phyloP scores from a whole-genome alignment of 768 basidiomycete species.

The Lentinula guzmanii region DNA sequence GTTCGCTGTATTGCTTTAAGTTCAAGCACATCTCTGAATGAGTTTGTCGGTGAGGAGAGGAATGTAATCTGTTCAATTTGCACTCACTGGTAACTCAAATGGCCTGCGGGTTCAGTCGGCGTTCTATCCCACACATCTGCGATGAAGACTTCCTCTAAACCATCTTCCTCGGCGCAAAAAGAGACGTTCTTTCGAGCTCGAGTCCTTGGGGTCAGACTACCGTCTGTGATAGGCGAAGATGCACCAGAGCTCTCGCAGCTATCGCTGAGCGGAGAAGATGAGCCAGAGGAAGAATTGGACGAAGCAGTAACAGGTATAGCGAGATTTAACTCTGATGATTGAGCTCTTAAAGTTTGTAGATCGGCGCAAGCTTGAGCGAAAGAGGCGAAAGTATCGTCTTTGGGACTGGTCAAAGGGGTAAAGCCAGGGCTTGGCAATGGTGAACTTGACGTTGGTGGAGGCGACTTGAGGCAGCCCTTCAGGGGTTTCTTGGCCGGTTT shows the following conservation, averaged over 20 bases:
- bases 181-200: conserved; percentile 48
- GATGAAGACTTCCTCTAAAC: conserved; percentile 46
- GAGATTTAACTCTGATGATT: background rate
- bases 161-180: conserved; percentile 45
- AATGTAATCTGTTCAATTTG: conserved; percentile 5
- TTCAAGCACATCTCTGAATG: conserved; percentile 54
- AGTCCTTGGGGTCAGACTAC: background rate
- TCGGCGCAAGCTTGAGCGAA: conserved; percentile 4
- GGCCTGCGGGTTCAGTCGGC: conserved; percentile 56
- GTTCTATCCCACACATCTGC: conserved; percentile 82
- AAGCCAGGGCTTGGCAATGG: conserved; percentile 2
- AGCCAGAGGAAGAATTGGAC: background rate
- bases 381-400: background rate
- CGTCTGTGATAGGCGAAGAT: background rate
- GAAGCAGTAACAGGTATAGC: background rate
- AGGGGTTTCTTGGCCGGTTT: background rate
- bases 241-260: background rate
- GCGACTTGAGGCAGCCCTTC: conserved; percentile 7
- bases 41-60: conserved; percentile 1
- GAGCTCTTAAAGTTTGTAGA: background rate
- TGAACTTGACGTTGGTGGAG: background rate
- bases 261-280: background rate
- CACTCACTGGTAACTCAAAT: conserved; percentile 64
- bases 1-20: conserved; percentile 65
- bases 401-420: background rate